phyloP scores from a whole-genome alignment of 306 rosid species.

The Malus sieversii region DNA sequence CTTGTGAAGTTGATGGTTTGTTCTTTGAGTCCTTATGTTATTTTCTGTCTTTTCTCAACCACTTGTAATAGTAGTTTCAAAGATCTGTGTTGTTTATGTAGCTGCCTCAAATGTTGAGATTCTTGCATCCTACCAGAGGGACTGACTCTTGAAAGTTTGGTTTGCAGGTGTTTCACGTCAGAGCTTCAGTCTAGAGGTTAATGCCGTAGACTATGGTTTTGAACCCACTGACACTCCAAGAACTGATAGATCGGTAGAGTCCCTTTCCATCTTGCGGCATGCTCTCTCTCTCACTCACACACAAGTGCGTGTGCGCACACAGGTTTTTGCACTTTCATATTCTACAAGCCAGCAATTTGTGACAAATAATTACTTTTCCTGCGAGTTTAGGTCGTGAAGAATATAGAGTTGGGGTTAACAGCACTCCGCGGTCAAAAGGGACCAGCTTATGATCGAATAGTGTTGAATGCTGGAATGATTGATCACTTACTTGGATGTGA shows the following conservation, averaged over 20 bases:
- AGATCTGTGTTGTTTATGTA: background rate
- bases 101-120: slow-evolving; percentile 15
- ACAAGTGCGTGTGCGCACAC: background rate
- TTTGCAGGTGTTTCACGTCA: slow-evolving; percentile 80
- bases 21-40: slow-evolving; percentile 17
- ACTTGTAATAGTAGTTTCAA: background rate
- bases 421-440: slow-evolving; percentile 85
- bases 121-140: background rate
- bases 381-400: slow-evolving; percentile 59
- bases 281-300: background rate
- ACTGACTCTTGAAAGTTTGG: slow-evolving; percentile 19
- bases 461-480: slow-evolving; percentile 84
- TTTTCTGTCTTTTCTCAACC: background rate
- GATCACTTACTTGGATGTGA: slow-evolving; percentile 91
- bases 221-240: slow-evolving; percentile 89
- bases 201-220: slow-evolving; percentile 80
- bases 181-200: slow-evolving; percentile 73
- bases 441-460: slow-evolving; percentile 85
- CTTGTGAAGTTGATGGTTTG: slow-evolving; percentile 64
- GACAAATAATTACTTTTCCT: slow-evolving; percentile 9
- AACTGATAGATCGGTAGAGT: slow-evolving; percentile 86
- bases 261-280: background rate
- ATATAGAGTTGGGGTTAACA: slow-evolving; percentile 78
- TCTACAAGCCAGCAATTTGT: background rate
- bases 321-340: background rate